These are phyloP conservation scores for Agaricus subrufescens DNA, from an alignment of 768 basidiomycete genomes.

Conservation along the genomic window DNA sequence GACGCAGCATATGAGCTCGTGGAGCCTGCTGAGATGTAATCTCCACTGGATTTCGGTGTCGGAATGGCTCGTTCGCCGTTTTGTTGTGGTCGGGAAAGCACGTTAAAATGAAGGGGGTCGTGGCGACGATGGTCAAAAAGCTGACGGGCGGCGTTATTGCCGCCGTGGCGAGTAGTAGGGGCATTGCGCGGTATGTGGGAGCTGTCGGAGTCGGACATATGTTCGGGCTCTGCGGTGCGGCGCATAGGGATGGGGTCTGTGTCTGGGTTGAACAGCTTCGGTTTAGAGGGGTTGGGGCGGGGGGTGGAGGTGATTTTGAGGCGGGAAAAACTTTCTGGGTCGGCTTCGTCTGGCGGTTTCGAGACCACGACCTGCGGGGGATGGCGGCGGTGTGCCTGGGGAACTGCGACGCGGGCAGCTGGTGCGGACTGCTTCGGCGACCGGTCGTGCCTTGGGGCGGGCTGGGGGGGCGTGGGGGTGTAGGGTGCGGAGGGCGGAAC, in stretches of 20 bases:
- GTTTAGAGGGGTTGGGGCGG: slow-evolving; percentile 26
- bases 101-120: slow-evolving; percentile 81
- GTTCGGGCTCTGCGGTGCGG: slow-evolving; percentile 61
- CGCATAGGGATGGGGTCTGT: slow-evolving; percentile 61
- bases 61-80: slow-evolving; percentile 35
- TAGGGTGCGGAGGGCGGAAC: slow-evolving; percentile 22
- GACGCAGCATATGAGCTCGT: slow-evolving; percentile 73
- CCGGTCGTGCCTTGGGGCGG: slow-evolving; percentile 21
- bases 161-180: slow-evolving; percentile 24
- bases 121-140: slow-evolving; percentile 90
- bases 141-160: slow-evolving; percentile 38
- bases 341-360: slow-evolving; percentile 42
- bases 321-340: slow-evolving; percentile 71
- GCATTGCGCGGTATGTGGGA: slow-evolving; percentile 39
- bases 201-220: slow-evolving; percentile 54
- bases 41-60: slow-evolving; percentile 58
- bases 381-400: slow-evolving; percentile 29
- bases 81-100: slow-evolving; percentile 47
- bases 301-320: slow-evolving; percentile 60
- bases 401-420: slow-evolving; percentile 22
- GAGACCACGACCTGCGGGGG: slow-evolving; percentile 29
- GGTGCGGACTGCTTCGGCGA: slow-evolving; percentile 22
- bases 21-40: slow-evolving; percentile 71
- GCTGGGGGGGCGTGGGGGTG: slow-evolving; percentile 12
- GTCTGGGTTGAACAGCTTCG: slow-evolving; percentile 71